These are phyloP conservation scores for Hygrophila difformis DNA, from an alignment of 257 asterid genomes.

Conservation along the genomic window DNA sequence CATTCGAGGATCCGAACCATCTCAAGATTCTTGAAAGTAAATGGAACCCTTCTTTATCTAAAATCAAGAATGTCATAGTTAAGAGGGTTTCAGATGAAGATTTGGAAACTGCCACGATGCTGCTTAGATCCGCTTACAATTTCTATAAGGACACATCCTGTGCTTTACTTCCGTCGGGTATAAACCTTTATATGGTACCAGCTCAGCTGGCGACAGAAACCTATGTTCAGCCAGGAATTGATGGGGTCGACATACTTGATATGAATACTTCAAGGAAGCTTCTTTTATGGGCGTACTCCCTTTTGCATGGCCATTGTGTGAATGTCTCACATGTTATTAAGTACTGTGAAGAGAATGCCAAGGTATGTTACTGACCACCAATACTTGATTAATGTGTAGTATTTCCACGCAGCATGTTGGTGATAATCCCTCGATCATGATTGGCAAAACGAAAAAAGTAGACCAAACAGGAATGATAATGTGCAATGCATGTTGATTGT, in stretches of 20 bases:
- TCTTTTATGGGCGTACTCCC: conserved; percentile 90
- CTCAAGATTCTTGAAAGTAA: conserved; percentile 64
- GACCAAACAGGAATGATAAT: neutral
- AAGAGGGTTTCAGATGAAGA: conserved; percentile 87
- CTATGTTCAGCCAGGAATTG: conserved; percentile 88
- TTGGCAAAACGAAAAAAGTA: too few species aligned
- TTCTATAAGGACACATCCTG: conserved; percentile 94
- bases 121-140: conserved; percentile 80
- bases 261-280: conserved; percentile 94
- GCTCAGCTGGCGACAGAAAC: conserved; percentile 87
- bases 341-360: conserved; percentile 77
- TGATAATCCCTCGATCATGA: too few species aligned
- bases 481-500: neutral
- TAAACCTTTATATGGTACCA: conserved; percentile 86
- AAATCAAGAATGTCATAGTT: conserved; percentile 78
- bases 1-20: conserved; percentile 70
- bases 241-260: conserved; percentile 83
- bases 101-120: conserved; percentile 70
- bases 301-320: conserved; percentile 69
- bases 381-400: too few species aligned
- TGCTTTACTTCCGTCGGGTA: conserved; percentile 91
- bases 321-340: conserved; percentile 64
- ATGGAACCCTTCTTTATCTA: conserved; percentile 73
- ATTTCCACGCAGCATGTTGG: too few species aligned
- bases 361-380: conserved; percentile 41